A percentile compares a stretch with the other conserved stretches of the same genome.
These are phyloP conservation scores for Suillus occidentalis DNA, from an alignment of 768 basidiomycete species.

Conservation along the genomic window DNA sequence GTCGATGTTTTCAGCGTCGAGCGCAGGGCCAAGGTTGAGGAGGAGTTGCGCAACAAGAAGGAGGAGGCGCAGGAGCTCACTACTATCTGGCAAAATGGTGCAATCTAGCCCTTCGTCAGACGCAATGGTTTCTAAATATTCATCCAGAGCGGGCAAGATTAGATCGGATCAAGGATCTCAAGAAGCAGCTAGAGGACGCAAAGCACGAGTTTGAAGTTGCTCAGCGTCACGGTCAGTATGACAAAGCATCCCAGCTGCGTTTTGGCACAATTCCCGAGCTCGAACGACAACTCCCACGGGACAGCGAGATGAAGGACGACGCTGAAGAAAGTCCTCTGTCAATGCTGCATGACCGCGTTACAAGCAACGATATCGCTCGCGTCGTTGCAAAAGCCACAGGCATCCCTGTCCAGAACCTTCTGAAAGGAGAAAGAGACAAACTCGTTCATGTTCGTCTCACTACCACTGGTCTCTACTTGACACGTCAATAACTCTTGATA, in stretches of 20 bases:
- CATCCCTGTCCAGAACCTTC: conserved; percentile 83
- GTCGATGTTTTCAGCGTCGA: conserved; percentile 81
- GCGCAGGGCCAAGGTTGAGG: conserved; percentile 65
- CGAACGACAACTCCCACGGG: conserved; percentile 64
- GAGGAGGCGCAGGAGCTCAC: conserved; percentile 61
- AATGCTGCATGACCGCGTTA: conserved; percentile 85
- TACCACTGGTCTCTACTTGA: not conserved
- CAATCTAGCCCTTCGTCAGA: conserved; percentile 14
- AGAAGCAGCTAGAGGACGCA: conserved; percentile 75
- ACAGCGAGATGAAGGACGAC: conserved; percentile 46
- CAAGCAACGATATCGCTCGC: conserved; percentile 83
- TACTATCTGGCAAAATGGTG: conserved; percentile 73
- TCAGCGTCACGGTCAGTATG: conserved; percentile 86
- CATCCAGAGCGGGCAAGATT: conserved; percentile 63
- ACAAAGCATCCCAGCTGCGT: conserved; percentile 78
- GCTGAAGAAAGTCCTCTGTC: conserved; percentile 42
- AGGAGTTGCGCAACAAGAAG: conserved; percentile 57
- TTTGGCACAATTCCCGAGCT: conserved; percentile 85
- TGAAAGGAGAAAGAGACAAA: conserved; percentile 89
- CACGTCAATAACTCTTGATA: conserved; percentile 27
- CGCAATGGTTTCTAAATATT: not conserved
- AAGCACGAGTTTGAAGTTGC: conserved; percentile 87
- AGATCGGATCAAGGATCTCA: conserved; percentile 68
- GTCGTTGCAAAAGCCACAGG: conserved; percentile 89
- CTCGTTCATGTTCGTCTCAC: conserved; percentile 70